phyloP scores from a whole-genome alignment of 768 basidiomycete genomes.

The Boletus vermiculosoides region DNA sequence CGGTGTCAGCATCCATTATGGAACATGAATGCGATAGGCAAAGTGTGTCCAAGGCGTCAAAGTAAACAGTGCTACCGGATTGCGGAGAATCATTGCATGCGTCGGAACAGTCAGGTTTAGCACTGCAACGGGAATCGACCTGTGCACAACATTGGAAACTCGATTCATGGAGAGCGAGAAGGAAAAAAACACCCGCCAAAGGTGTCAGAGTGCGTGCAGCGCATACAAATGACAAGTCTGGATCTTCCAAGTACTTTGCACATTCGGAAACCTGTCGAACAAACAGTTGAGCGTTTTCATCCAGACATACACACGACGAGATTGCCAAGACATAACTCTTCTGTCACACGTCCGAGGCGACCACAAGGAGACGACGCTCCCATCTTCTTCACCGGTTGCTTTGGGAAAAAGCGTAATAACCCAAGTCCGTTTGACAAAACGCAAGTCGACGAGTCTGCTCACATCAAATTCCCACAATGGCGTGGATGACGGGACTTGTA shows the following conservation, averaged over 20 bases:
- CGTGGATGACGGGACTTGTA: slow-evolving; percentile 17
- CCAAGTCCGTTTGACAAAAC: neutral
- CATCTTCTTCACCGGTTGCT: neutral
- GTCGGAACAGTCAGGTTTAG: slow-evolving; percentile 1
- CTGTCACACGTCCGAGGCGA: slow-evolving; percentile 16
- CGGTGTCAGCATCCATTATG: slow-evolving; percentile 3
- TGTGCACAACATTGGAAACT: neutral
- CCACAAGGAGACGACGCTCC: slow-evolving; percentile 12
- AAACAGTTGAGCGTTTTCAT: neutral
- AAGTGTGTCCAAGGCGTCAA: slow-evolving; percentile 21
- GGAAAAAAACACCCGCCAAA: neutral
- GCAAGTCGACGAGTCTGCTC: neutral
- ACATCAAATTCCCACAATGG: slow-evolving; percentile 15
- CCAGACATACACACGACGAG: neutral
- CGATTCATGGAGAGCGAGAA: neutral
- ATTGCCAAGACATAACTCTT: slow-evolving; percentile 18
- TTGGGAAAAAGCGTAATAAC: neutral
- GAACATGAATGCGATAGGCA: slow-evolving; percentile 5
- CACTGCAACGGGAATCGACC: slow-evolving; percentile 1
- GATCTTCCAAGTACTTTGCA: neutral
- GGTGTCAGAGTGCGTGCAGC: neutral
- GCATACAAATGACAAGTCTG: neutral
- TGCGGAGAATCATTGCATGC: neutral
- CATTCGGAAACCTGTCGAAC: slow-evolving; percentile 8
- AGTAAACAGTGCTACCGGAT: slow-evolving; percentile 25